phyloP scores from a whole-genome alignment of 1,284 basidiomycete species.

The Pseudozyma sp. region DNA sequence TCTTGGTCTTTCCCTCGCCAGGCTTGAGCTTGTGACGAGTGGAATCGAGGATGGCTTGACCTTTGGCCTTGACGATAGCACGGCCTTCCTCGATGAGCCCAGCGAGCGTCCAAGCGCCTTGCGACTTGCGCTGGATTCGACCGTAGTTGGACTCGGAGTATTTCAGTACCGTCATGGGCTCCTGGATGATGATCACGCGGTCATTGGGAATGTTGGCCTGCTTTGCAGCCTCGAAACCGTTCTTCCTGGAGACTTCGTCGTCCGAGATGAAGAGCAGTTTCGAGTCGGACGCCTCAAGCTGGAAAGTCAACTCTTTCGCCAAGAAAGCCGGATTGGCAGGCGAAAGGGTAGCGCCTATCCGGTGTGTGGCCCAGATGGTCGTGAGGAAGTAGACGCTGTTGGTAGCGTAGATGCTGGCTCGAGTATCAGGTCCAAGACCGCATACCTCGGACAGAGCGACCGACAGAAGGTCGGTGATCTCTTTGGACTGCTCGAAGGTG shows the following conservation, averaged over 20 bases:
- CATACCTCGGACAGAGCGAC: constrained; percentile 27
- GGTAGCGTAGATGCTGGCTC: constrained; percentile 51
- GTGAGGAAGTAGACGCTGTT: constrained; percentile 75
- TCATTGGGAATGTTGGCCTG: constrained; percentile 73
- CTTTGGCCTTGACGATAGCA: constrained; percentile 71
- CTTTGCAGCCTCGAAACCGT: constrained; percentile 73
- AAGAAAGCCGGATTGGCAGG: constrained; percentile 80
- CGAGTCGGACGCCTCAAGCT: constrained; percentile 72
- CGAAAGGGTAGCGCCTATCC: constrained; percentile 79
- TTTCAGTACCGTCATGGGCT: constrained; percentile 41
- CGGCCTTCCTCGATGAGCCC: constrained; percentile 70
- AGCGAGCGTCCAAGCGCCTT: constrained; percentile 70
- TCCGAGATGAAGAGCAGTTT: constrained; percentile 76
- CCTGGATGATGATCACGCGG: constrained; percentile 47
- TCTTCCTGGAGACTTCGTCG: constrained; percentile 69
- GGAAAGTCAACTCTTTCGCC: constrained; percentile 74
- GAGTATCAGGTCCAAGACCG: constrained; percentile 38
- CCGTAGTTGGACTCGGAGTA: constrained; percentile 41
- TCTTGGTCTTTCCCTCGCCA: constrained; percentile 76
- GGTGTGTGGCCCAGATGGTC: constrained; percentile 80
- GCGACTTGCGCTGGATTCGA: constrained; percentile 45
- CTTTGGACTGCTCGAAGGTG: constrained; percentile 52
- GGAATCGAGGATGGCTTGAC: constrained; percentile 71
- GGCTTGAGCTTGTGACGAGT: constrained; percentile 70
- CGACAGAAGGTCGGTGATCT: constrained; percentile 49